Base-by-base conservation (phyloP, 768 basidiomycete species). In the Suillus bovinus region DNA sequence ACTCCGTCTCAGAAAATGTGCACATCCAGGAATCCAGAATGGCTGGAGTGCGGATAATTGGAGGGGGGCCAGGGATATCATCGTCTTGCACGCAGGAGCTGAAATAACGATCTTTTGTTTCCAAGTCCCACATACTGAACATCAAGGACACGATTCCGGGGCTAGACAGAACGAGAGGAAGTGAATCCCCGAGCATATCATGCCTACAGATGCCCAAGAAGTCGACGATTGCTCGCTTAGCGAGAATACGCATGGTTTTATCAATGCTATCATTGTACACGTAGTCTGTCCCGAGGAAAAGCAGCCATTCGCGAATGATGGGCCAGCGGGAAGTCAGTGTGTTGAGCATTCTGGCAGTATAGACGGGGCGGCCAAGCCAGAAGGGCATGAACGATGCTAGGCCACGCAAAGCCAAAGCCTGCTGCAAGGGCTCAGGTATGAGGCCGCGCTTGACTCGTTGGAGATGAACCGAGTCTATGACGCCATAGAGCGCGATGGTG, bases 21-120 rank as follows among this genome's bases (percentile, higher is more conserved):
- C 67, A 68, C 72, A 74, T 73, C 66, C 73, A 73, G 0, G 65
- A 64, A 47, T 73, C 73, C 49, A 75, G 49, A 17, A 56, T 64
- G 34, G 59, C 68, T 13, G 70, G 54, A 33, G 44, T 54, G n/a
- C 63, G 58, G 34, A 53, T 58, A n/a, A 53, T 46, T 1, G 64
- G 63, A 36, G 38, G 53, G 13, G 61, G 34, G 7, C 55, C 55
- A 8, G 38, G 55, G 38, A 41, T 17, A 8, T 56, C 34, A 16
- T 66, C 38, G 33, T 66, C 59, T 14, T 27, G 63, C 22, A 49
- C 20, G 52, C 56, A 34, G 9, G 39, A 46, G 57, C 61, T 62
- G 50, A 73, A 75, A 41, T 64, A 61, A 38, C 24, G 38, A 24
- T 72, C 68, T 31, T 58, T 57, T n/a, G 56, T 58, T 57, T 72